These are phyloP conservation scores for Striga asiatica DNA, from an alignment of 257 asterid genomes.

Conservation along the genomic window DNA sequence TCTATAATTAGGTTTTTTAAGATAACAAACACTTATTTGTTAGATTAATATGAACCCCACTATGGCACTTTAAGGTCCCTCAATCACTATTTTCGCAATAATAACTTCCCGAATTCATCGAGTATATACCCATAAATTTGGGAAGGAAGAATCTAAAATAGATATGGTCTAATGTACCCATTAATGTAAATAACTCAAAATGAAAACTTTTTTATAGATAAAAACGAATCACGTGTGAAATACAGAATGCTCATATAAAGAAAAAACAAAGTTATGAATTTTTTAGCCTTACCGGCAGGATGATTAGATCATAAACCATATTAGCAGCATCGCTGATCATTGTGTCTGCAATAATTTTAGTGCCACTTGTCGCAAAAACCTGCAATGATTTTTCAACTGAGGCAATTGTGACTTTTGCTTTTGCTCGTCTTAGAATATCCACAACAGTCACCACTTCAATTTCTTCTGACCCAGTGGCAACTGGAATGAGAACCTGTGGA, in stretches of 20 bases:
- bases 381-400: constrained; percentile 56
- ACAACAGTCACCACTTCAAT: constrained; percentile 65
- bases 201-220: background rate
- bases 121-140: too few relatives aligned
- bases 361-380: constrained; percentile 47
- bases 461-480: constrained; percentile 87
- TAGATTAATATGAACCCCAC: too few relatives aligned
- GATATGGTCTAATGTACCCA: too few relatives aligned
- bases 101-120: too few relatives aligned
- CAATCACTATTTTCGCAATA: too few relatives aligned
- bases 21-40: too few relatives aligned
- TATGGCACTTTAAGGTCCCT: too few relatives aligned
- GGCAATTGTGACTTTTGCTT: constrained; percentile 60
- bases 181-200: too few relatives aligned
- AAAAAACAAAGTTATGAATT: background rate
- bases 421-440: constrained; percentile 79
- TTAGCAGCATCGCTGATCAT: constrained; percentile 44
- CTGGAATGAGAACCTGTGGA: constrained; percentile 67
- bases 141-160: too few relatives aligned
- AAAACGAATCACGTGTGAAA: background rate
- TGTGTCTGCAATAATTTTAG: constrained; percentile 63
- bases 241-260: background rate
- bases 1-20: too few relatives aligned
- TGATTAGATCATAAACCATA: constrained; percentile 59
- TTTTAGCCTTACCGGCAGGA: constrained; percentile 48